Base-by-base conservation (phyloP, 768 basidiomycete species). In the Lactarius vividus region DNA sequence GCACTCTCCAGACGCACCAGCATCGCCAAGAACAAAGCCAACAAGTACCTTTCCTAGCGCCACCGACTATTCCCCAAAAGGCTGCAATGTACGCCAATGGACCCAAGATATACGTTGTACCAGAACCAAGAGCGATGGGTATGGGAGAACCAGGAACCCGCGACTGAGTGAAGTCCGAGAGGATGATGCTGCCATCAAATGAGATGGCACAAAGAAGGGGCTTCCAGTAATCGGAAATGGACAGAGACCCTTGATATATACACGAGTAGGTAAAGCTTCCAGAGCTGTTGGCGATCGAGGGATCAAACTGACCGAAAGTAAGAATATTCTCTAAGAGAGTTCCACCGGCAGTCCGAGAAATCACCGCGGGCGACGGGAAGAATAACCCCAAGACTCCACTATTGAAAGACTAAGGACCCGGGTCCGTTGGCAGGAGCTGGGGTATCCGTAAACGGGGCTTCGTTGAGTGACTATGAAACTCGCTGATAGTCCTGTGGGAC, bases 91-190 rank as follows among this genome's bases (percentile, higher is more conserved):
- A 86, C 20, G 63, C 67, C 1, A 79, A 73, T 7, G 86, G 86
- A 4, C 83, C 85, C 6, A 85, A 77, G 29, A 86, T 77, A 61
- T 85, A 78, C 5, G 84, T 85, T 29, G 84, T 85, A 4, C 86
- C 86, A 29, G 85, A 85, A 71, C 89, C 88, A 31, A 88, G 78
- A 29, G 82, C 86, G 57, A 88, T 81, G 0, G 81, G 79, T 2
- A 75, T 69, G 15, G 74, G 57, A 28, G 82, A 77, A 23, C 78
- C 79, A 4, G 69, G 72, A 31, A 85, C 75, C 62, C 79, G 79
- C 18, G 86, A 85, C 18, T 71, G 63, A 2, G 84, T 80, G 20
- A 86, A 72, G 0, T 73, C 61, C 13, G 64, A 53, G 40, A 88
- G 75, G 0, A 57, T 35, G 18, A 72, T 55, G 28, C 73, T 72